Percentiles rank a stretch among this genome's conserved stretches.
phyloP scores from a whole-genome alignment of 225 moss, liverwort and hornwort species.

The Pseudoscleropodium purum region DNA sequence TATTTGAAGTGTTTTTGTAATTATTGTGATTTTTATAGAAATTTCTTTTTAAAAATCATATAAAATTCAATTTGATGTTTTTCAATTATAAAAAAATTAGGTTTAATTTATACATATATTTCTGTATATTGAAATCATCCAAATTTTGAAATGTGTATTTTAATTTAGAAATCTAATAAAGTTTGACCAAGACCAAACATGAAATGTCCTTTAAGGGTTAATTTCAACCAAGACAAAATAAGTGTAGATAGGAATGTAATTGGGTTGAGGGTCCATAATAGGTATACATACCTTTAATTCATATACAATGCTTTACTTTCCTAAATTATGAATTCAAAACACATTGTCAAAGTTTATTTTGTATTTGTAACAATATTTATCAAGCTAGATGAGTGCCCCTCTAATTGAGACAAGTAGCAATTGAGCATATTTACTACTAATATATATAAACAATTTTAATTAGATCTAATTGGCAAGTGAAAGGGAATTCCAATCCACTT shows the following conservation, averaged over 20 bases:
- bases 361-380: background rate
- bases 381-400: accelerated
- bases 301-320: background rate
- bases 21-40: too few species aligned
- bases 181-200: too few species aligned
- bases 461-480: background rate
- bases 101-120: too few species aligned
- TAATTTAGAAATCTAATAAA: too few species aligned
- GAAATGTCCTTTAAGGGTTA: too few species aligned
- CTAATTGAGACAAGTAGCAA: background rate
- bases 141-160: too few species aligned
- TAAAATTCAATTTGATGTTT: too few species aligned
- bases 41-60: too few species aligned
- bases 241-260: background rate
- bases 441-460: background rate
- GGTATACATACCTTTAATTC: background rate
- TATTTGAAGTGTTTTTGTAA: too few species aligned
- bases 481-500: background rate
- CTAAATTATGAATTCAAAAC: background rate
- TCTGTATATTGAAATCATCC: too few species aligned
- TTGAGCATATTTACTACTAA: background rate
- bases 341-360: background rate
- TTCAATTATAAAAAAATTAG: too few species aligned
- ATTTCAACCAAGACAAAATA: too few species aligned
- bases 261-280: background rate